These are phyloP conservation scores for Microcos paniculata DNA, from an alignment of 345 rosid species.

Conservation along the genomic window DNA sequence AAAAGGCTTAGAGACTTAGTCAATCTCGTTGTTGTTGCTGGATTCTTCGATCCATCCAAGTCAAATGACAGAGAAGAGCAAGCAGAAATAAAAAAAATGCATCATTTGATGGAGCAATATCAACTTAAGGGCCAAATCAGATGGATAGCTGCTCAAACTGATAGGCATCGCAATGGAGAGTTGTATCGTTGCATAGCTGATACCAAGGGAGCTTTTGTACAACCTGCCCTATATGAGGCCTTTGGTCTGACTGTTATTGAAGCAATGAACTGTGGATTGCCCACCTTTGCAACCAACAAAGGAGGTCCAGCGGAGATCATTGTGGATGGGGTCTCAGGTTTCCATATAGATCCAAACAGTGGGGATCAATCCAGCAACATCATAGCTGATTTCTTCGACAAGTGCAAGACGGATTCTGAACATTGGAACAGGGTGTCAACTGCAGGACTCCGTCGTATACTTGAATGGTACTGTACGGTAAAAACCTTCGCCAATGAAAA, in stretches of 20 bases:
- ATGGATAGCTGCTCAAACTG: conserved; percentile 95
- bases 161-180: conserved; percentile 84
- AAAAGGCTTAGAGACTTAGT: conserved; percentile 68
- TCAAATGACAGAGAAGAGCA: conserved; percentile 90
- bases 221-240: conserved; percentile 96
- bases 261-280: conserved; percentile 96
- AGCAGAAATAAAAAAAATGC: conserved; percentile 87
- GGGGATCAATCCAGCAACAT: conserved; percentile 70
- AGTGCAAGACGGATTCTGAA: conserved; percentile 49
- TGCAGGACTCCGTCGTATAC: conserved; percentile 66
- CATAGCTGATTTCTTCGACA: conserved; percentile 80
- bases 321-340: conserved; percentile 85
- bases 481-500: not conserved
- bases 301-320: conserved; percentile 97
- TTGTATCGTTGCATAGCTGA: conserved; percentile 90
- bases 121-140: conserved; percentile 78
- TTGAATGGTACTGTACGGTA: conserved; percentile 59
- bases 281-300: conserved; percentile 89
- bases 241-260: conserved; percentile 94
- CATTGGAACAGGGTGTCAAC: conserved; percentile 64
- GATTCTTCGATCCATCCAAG: conserved; percentile 74
- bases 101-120: conserved; percentile 65
- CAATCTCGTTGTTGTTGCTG: conserved; percentile 88
- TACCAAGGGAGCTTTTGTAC: conserved; percentile 85
- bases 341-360: conserved; percentile 80